Conservation (phyloP, 1,139 yeast species). For the Lizanozyma gosingica region DNA sequence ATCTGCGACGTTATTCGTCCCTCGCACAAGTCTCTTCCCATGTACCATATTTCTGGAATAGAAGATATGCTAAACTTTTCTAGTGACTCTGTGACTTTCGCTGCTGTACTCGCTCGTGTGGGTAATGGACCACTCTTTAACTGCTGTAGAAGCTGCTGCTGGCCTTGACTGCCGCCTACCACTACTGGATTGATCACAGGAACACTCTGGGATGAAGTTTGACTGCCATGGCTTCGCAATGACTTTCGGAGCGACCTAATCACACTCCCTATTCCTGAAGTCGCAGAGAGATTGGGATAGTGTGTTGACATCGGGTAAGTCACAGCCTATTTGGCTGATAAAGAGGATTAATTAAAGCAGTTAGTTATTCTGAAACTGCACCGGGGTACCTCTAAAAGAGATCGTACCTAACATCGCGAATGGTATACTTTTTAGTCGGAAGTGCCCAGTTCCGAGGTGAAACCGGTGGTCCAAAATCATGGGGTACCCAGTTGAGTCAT, state of each 20-base stretch:
- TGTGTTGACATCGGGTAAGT: slow-evolving; percentile 32
- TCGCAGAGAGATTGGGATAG: slow-evolving; percentile 24
- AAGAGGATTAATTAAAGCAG: no score
- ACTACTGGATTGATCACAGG: slow-evolving; percentile 50
- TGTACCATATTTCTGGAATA: slow-evolving; percentile 71
- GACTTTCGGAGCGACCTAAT: slow-evolving; percentile 49
- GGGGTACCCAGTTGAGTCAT: no score
- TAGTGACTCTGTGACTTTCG: slow-evolving; percentile 40
- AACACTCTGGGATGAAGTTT: slow-evolving; percentile 18
- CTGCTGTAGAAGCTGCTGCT: slow-evolving; percentile 34
- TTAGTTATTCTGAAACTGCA: no score
- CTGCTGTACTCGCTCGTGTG: slow-evolving; percentile 45
- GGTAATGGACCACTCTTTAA: slow-evolving; percentile 29
- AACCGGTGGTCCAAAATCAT: no score
- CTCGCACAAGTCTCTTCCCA: slow-evolving; percentile 49
- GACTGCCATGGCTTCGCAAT: slow-evolving; percentile 26
- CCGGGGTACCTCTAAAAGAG: no score
- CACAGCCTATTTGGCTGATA: no score
- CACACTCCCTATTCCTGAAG: slow-evolving; percentile 37
- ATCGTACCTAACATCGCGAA: no score
- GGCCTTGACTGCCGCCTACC: slow-evolving; percentile 54
- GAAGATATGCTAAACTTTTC: slow-evolving; percentile 47
- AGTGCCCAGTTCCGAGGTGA: no score
- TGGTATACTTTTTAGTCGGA: no score
- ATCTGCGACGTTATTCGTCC: slow-evolving; percentile 29